Evolutionary conservation across 768 basidiomycete genomes (phyloP).

Genomic region (Cystobasidium tubakii): DNA sequence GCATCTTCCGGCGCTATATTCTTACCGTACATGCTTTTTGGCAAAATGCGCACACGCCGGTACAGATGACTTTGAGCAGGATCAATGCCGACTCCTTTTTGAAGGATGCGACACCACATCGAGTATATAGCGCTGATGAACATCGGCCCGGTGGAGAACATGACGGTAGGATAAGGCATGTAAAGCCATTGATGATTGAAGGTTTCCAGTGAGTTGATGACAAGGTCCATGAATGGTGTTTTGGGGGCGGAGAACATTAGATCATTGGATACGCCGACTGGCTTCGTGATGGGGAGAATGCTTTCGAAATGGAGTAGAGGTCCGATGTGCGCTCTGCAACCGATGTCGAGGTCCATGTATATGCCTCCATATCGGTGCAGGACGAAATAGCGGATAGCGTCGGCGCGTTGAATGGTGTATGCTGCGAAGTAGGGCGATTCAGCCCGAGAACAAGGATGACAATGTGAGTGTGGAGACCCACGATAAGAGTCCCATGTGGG

Average conservation of each 20-base stretch:
- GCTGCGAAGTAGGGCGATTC: constrained; percentile 7
- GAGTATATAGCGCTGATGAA: constrained; percentile 92
- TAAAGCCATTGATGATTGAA: constrained; percentile 84
- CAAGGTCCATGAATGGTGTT: constrained; percentile 85
- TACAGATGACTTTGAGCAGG: not conserved
- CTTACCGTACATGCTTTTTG: constrained; percentile 95
- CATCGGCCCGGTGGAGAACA: constrained; percentile 99
- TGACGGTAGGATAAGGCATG: constrained; percentile 96
- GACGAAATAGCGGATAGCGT: constrained; percentile 95
- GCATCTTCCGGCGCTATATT: constrained; percentile 77
- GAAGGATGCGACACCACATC: constrained; percentile 55
- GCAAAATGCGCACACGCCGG: constrained; percentile 72
- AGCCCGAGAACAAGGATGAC: too few relatives aligned
- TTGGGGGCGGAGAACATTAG: constrained; percentile 84
- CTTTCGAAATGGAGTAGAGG: constrained; percentile 71
- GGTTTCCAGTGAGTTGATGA: constrained; percentile 78
- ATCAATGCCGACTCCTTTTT: not conserved
- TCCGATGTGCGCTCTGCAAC: constrained; percentile 78
- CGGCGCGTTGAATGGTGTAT: constrained; percentile 60
- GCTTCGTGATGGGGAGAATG: constrained; percentile 90
- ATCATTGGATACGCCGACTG: constrained; percentile 95
- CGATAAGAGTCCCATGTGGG: constrained; percentile 82
- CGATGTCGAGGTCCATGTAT: constrained; percentile 94
- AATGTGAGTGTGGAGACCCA: not conserved
- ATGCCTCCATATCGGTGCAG: constrained; percentile 89